Evolutionary conservation across 2,329 filamentous ascomycete species (phyloP), one percentile per base, ranked within the genome.

Genomic region (Fusarium haematococcum): DNA sequence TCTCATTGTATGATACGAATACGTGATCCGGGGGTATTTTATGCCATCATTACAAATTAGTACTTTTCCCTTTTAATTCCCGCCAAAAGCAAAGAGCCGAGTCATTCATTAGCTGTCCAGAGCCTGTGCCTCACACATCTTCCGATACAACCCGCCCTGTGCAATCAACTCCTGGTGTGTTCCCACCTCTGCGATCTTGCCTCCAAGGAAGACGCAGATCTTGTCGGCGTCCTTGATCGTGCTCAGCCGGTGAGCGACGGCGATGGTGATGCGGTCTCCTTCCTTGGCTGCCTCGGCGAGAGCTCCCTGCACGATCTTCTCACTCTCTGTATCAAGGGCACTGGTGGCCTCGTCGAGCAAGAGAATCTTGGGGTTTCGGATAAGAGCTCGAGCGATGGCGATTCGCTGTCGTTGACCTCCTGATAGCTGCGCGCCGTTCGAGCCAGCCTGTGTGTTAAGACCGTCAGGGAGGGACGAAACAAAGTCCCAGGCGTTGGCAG

Each of bases 171-270:
- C 88, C 9, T 83, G 81, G 79, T 92, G 90, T 23, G 86, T 86
- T 37, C 92, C 90, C 62, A 83, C 81, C 76, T 92, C 91, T 3
- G 90, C 83, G 63, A 92, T 86, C 35, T 82, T 84, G 6, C 88
- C 88, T 4, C 85, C 83, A 9, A 90, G 87, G 77, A 93, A 91
- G 0, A 92, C 90, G 71, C 89, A 91, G 27, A 92, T 92, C 6
- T 85, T 80, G 77, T 92, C 88, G 0, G 89, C 89, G 64, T 91
- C 86, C 83, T 98, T 97, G 83, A 98, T 97, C 0, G 95, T 98
- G 6, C 93, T 97, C 6, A 98, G 88, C 48, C 96, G 91, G 84
- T 98, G 95, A 1, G 95, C 96, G 78, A 98, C 98, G 92, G 77
- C 77, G 50, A 79, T 68, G 6, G 77, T 79, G 43, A 77, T 78